These are phyloP conservation scores for Tephrocybe sp. DNA, from an alignment of 768 basidiomycete genomes.

Conservation along the genomic window DNA sequence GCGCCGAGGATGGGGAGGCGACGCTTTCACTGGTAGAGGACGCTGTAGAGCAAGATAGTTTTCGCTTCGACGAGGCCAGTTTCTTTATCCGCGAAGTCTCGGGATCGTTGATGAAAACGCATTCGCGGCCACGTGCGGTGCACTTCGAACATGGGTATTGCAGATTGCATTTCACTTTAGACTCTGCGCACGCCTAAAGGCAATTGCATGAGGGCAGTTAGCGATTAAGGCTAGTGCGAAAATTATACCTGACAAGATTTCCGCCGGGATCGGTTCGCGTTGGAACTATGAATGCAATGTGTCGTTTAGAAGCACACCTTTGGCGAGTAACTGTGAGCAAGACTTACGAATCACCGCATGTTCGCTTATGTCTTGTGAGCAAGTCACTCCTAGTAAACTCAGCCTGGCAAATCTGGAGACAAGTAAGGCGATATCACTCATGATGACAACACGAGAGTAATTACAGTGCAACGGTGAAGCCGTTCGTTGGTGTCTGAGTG, in stretches of 20 bases:
- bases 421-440: conserved; percentile 7
- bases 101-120: conserved; percentile 56
- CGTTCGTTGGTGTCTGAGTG: conserved; percentile 62
- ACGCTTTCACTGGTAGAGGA: conserved; percentile 36
- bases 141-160: conserved; percentile 70
- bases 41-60: conserved; percentile 12
- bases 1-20: neutral
- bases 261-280: conserved; percentile 55
- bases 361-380: conserved; percentile 68
- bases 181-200: conserved; percentile 59
- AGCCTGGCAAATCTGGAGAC: conserved; percentile 55
- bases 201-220: conserved; percentile 2
- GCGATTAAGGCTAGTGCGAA: neutral
- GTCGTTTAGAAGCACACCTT: conserved; percentile 1
- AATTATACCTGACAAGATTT: conserved; percentile 58
- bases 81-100: conserved; percentile 40
- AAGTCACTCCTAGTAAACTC: conserved; percentile 75
- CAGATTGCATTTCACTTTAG: conserved; percentile 74
- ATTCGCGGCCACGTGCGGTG: conserved; percentile 56
- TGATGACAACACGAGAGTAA: conserved; percentile 10
- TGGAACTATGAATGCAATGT: conserved; percentile 24
- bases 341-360: conserved; percentile 66
- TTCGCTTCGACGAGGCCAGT: conserved; percentile 29
- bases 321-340: neutral
- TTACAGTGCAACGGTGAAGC: conserved; percentile 61